Evolutionary conservation across 2,329 filamentous ascomycete species (phyloP), one percentile per base, ranked within the genome.

Genomic region (Colletotrichum sp.): DNA sequence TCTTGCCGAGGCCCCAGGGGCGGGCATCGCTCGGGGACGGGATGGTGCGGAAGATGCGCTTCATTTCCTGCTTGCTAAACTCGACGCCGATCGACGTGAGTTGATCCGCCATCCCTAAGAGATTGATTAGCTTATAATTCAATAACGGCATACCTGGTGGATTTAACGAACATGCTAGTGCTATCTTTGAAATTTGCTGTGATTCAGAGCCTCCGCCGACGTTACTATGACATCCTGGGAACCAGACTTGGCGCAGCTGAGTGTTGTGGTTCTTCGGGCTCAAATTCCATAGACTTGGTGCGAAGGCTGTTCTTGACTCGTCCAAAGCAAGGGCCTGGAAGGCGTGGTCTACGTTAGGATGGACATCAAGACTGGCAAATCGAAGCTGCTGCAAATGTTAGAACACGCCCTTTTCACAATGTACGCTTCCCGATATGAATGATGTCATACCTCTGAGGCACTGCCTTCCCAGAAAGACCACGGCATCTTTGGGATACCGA

Each of bases 201-300:
- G 79, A 76, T 2, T 77, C 65, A 88, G 89, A 92, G 1, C 91
- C 91, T 26, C 91, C 91, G 4, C 91, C 91, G 61, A 92, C 90
- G 73, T 92, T 90, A 10, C 89, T 90, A 79, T 93, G 92, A 66
- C 87, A 88, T 18, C 91, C 91, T 0, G 91, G 89, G 79, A 93
- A 93, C 88, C 89, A 90, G 7, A 80, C 79, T 30, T 81, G 79
- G 3, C 77, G 74, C 12, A 81, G 79, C 9, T 78, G 68, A 7
- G 78, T 78, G 10, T 71, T 61, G n/a, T 24, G 72, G 2, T 67
- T 74, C 52, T 79, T 77, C 6, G 30, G 43, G 52, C 74, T 76
- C 28, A 59, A 63, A 36, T 74, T 79, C 83, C 83, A 84, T 13
- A 84, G 74, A 3, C 80, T 81, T 2, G 82, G 82, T 0, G 78